Evolutionary conservation across 2,329 filamentous ascomycete species (phyloP), one percentile per base, ranked within the genome.

Genomic region (Aspergillus eucalypticola): DNA sequence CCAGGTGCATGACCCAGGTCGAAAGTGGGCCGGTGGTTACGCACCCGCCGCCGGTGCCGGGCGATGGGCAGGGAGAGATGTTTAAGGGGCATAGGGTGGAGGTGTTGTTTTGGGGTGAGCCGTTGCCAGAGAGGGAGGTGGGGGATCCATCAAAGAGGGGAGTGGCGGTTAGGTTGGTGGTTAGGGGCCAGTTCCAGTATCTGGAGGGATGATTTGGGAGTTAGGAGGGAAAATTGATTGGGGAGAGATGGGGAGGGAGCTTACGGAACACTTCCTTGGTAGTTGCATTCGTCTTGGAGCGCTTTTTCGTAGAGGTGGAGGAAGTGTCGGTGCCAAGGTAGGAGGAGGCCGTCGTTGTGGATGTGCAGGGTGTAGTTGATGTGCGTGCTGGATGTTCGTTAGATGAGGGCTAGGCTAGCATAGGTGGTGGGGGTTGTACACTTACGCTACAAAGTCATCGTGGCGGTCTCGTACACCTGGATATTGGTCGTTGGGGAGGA

Each of bases 361-460:
- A 67, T 64, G 32, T 54, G 23, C 1, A 65, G 58, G 5, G 69
- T 72, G 48, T 71, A 69, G 42, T 71, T 72, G 58, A 72, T 68
- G 57, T 72, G 71, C 1, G 64, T 66, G 13, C 64, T 66, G 39
- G 2, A 27, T 1, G 15, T 11, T 7, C 23, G 29, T 35, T 53
- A 3, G 5, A 59, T 60, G 5, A 4, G 23, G 25, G 3, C 27
- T 21, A n/a, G 8, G 38, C 11, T 27, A 29, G 38, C 21, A 54
- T 19, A 21, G 5, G 3, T 5, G 35, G n/a, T 13, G 23, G 8
- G 15, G 13, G 13, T 6, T 7, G 2, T 29, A 29, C 23, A 61
- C 67, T n/a, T 54, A 71, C 70, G 69, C 69, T 15, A 71, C 67
- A 61, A 72, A 72, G 41, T 72, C 70, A 23, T 72, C 69, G 5